A percentile compares a stretch with the other conserved stretches of the same genome.
Conservation (phyloP, 2,329 filamentous ascomycete species). For the Penicillium sp. region DNA sequence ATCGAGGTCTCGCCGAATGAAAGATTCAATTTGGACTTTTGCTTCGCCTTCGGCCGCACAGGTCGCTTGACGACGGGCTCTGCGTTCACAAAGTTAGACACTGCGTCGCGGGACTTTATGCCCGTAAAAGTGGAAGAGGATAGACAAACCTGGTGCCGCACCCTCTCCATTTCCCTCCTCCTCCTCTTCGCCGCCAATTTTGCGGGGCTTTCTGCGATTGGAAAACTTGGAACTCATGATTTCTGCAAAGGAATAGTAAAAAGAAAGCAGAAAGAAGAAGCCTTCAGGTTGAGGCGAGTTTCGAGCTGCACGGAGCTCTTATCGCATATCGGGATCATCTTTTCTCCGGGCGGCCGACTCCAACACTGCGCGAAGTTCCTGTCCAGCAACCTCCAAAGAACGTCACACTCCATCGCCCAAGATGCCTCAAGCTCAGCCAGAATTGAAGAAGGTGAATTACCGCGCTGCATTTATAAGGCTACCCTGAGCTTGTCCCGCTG, state of each 20-base stretch:
- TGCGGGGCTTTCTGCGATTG: conserved; percentile 70
- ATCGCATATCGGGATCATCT: conserved; percentile 37
- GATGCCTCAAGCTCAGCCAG: conserved; percentile 98
- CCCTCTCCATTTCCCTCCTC: conserved; percentile 56
- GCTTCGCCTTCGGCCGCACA: conserved; percentile 58
- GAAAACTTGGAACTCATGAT: conserved; percentile 62
- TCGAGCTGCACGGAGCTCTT: conserved; percentile 24
- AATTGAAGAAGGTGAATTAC: conserved; percentile 86
- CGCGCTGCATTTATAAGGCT: neutral
- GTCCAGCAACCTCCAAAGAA: conserved; percentile 27
- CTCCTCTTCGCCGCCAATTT: conserved; percentile 74
- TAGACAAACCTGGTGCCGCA: conserved; percentile 47
- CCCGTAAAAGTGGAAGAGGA: neutral
- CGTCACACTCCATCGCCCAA: conserved; percentile 46
- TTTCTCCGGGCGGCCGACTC: conserved; percentile 41
- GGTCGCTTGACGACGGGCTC: conserved; percentile 60
- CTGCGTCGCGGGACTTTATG: neutral
- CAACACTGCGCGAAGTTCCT: conserved; percentile 29
- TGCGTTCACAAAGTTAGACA: conserved; percentile 8
- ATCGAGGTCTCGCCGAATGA: conserved; percentile 72
- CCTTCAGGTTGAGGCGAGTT: conserved; percentile 4
- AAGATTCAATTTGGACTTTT: conserved; percentile 74
- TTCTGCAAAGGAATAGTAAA: neutral
- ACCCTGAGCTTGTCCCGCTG: conserved; percentile 6
- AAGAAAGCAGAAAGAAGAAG: conserved; percentile 5